Conservation (phyloP, 2,329 filamentous ascomycete genomes). For the Aureobasidium melanogenum region DNA sequence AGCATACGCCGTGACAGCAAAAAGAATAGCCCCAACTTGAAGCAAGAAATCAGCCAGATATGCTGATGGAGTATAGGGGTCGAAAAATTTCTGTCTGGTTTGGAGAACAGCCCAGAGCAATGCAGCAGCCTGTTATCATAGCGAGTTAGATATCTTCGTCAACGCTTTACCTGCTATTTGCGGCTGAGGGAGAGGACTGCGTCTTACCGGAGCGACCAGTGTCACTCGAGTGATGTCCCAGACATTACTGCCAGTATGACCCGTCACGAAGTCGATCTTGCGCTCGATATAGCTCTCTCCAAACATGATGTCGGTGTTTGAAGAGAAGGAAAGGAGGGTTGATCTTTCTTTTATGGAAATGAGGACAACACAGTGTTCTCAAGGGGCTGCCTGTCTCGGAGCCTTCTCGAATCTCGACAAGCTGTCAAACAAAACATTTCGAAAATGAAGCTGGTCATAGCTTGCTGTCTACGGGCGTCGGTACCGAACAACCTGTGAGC, state of each 20-base stretch:
- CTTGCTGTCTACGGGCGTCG: not conserved
- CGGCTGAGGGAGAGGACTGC: not conserved
- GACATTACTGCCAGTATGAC: conserved; percentile 73
- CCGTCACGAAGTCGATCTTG: conserved; percentile 94
- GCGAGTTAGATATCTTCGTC: conserved; percentile 18
- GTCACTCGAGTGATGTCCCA: conserved; percentile 82
- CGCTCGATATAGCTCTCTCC: conserved; percentile 64
- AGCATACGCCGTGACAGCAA: conserved; percentile 80
- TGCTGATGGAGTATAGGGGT: conserved; percentile 58
- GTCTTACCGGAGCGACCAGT: conserved; percentile 69
- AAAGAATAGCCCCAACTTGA: conserved; percentile 72
- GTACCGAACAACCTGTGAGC: not conserved
- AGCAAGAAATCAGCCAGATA: conserved; percentile 77
- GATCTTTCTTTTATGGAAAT: conserved; percentile 5
- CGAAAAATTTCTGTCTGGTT: conserved; percentile 74
- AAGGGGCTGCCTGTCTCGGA: conserved; percentile 4
- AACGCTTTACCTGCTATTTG: not conserved
- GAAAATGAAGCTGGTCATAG: conserved; percentile 10
- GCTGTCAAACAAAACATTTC: conserved; percentile 10
- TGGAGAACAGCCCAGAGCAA: conserved; percentile 86
- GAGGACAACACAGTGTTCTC: conserved; percentile 8
- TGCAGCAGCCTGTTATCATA: conserved; percentile 56
- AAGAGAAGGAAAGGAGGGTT: not conserved
- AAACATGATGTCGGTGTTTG: conserved; percentile 4
- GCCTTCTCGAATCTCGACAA: conserved; percentile 6